phyloP scores from a whole-genome alignment of 2,329 filamentous ascomycete genomes.

The Aspergillus hortae region DNA sequence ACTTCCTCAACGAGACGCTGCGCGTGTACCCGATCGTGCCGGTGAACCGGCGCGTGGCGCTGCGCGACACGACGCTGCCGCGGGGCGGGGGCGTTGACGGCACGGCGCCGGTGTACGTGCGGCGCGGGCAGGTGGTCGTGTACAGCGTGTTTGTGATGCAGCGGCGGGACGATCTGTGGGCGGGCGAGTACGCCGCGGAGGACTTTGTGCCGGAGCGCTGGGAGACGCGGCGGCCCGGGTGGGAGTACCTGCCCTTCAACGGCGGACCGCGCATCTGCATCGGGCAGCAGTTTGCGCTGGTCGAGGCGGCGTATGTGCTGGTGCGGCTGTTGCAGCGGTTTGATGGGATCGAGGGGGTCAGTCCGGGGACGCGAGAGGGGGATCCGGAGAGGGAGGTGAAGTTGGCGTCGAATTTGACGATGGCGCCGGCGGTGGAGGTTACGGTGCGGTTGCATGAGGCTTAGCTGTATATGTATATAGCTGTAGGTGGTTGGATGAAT shows the following conservation, averaged over 20 bases:
- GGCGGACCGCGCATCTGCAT: constrained; percentile 71
- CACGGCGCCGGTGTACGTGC: constrained; percentile 59
- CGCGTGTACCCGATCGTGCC: constrained; percentile 48
- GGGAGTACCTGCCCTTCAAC: constrained; percentile 74
- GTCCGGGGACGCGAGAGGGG: constrained; percentile 9
- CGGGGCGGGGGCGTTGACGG: constrained; percentile 60
- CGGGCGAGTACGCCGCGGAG: constrained; percentile 38
- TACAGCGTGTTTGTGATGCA: constrained; percentile 74
- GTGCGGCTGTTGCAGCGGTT: constrained; percentile 71
- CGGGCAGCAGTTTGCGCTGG: constrained; percentile 77
- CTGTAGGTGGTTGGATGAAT: background rate
- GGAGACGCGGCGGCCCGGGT: constrained; percentile 61
- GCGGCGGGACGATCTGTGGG: constrained; percentile 55
- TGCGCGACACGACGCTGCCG: constrained; percentile 43
- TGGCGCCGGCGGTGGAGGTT: constrained; percentile 25
- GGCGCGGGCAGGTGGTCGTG: constrained; percentile 61
- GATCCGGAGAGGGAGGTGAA: constrained; percentile 15
- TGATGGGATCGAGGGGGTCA: constrained; percentile 51
- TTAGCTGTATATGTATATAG: background rate
- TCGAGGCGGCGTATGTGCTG: constrained; percentile 65
- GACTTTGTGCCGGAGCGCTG: constrained; percentile 66
- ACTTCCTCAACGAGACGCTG: constrained; percentile 38
- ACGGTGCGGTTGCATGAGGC: constrained; percentile 30
- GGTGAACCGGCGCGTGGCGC: constrained; percentile 40
- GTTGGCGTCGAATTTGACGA: constrained; percentile 23